These are phyloP conservation scores for Cyclotella baltica DNA, from an alignment of 108 stramenopile species.

Conservation along the genomic window DNA sequence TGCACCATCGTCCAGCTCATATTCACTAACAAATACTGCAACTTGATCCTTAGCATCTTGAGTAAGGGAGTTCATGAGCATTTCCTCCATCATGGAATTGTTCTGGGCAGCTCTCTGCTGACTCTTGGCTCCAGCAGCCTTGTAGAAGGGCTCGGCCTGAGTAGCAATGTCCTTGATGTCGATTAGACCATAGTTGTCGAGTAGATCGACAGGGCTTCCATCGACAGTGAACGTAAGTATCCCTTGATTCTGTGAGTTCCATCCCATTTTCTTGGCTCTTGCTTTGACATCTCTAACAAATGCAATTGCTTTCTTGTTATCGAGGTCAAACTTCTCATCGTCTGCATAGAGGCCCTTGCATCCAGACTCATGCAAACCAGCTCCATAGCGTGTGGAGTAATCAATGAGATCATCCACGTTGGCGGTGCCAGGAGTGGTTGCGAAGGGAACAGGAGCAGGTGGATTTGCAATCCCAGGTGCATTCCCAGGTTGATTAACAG, in stretches of 20 bases:
- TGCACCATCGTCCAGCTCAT: neutral
- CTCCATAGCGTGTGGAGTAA: neutral
- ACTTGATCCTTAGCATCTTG: neutral
- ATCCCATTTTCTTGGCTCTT: neutral
- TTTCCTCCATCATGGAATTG: neutral
- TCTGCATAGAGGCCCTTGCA: neutral
- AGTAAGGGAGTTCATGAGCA: neutral
- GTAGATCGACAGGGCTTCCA: neutral
- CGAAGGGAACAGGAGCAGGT: neutral
- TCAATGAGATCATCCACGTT: neutral
- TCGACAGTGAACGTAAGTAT: neutral
- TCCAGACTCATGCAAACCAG: neutral
- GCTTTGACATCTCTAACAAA: neutral
- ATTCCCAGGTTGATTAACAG: neutral
- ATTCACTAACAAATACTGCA: neutral
- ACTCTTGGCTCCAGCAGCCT: constrained; percentile 2
- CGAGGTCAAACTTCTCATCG: constrained; percentile 3
- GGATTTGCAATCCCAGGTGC: neutral
- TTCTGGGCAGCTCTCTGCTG: constrained; percentile 8
- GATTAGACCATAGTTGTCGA: neutral
- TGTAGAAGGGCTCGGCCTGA: neutral
- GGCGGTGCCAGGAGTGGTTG: constrained; percentile 1
- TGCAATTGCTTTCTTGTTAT: neutral
- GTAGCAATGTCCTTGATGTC: neutral
- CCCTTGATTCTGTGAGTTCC: neutral